Base-by-base conservation (phyloP, 75 land plant species). In the Picea glauca region DNA sequence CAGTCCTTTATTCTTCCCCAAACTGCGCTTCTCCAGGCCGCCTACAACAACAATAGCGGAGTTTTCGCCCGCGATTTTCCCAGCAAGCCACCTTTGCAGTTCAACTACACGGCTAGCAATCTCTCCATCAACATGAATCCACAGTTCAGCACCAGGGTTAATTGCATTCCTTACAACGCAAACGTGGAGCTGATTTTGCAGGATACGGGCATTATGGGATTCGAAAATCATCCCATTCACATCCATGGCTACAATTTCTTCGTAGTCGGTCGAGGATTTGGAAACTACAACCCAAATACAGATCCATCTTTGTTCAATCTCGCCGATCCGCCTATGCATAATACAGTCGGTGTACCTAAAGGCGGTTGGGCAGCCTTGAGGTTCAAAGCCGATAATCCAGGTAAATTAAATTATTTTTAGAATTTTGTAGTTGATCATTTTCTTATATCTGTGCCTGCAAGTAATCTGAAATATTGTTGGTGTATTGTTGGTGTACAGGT, bases 331-430 rank as follows among this genome's bases (percentile, higher is more conserved):
- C 87, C 89, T 6, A 76, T 80, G 57, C 75, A 85, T 61, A 90
- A 90, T 76, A 91, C 93, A 18, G 81, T 90, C 62, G 87, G 82
- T 11, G 89, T 91, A 13, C 91, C 89, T 3, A 58, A 30, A 17
- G 85, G 88, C 5, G 93, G 93, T 1, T 91, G 93, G 93, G 85
- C 87, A 18, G 93, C 86, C 18, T 74, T 91, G 73, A 77, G 93
- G 23, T 81, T 89, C 56, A 81, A 62, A 65, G 92, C 93, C 3
- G 85, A 85, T 57, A 91, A 91, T 79, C 93, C 93, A 60, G 93
- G 88, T 86, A 56, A 62, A 9, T 35, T 13, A 6, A 5, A 11
- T 17, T 35, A 33, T 31, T 26, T 31, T 21, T 15, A 0, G 2
- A 23, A 72, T 5, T 32, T 63, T 11, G 13, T 14, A 63, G 65